Conservation (phyloP, 2,329 filamentous ascomycete species). For the Huntiella savannae region DNA sequence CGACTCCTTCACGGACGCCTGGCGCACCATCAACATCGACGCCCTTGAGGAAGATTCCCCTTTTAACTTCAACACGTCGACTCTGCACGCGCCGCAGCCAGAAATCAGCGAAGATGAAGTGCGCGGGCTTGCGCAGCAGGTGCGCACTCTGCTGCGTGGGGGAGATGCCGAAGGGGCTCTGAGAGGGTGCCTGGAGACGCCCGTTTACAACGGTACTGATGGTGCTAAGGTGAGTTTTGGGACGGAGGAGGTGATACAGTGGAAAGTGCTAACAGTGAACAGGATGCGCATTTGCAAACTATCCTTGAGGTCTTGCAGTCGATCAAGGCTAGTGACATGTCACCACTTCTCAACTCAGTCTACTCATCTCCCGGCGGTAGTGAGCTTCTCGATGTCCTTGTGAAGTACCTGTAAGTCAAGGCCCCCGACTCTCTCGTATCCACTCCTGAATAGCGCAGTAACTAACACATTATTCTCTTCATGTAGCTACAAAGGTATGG, state of each 20-base stretch:
- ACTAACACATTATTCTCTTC: background rate
- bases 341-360: constrained; percentile 63
- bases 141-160: constrained; percentile 70
- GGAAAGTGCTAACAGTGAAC: constrained; percentile 8
- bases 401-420: constrained; percentile 80
- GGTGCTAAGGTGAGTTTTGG: constrained; percentile 31
- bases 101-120: constrained; percentile 62
- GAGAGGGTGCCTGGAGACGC: constrained; percentile 64
- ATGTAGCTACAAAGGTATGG: constrained; percentile 77
- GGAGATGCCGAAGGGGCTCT: constrained; percentile 78
- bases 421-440: background rate
- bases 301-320: constrained; percentile 88
- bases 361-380: constrained; percentile 60
- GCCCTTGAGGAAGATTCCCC: constrained; percentile 76
- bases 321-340: constrained; percentile 93
- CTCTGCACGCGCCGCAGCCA: constrained; percentile 57
- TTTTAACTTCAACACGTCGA: constrained; percentile 75
- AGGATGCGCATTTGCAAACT: constrained; percentile 74
- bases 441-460: background rate
- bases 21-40: constrained; percentile 89
- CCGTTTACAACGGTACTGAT: constrained; percentile 50
- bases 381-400: constrained; percentile 77
- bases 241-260: too few relatives aligned
- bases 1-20: constrained; percentile 42
- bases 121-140: constrained; percentile 57